phyloP scores from a whole-genome alignment of 257 asterid genomes.

The Solanum etuberosum region DNA sequence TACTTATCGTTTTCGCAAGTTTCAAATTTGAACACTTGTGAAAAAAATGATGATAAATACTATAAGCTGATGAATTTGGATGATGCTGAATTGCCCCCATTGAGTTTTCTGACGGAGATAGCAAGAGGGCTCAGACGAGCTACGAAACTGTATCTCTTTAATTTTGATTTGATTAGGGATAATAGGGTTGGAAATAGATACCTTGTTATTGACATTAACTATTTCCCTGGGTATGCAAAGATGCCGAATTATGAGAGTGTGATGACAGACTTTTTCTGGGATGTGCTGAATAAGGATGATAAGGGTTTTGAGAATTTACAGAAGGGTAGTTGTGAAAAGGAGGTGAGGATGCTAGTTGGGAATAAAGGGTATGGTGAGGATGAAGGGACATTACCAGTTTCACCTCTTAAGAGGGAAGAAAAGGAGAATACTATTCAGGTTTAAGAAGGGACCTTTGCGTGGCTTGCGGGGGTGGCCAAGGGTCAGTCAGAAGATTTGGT shows the following conservation, averaged over 20 bases:
- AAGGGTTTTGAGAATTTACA: slow-evolving; percentile 7
- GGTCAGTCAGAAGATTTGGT: background rate
- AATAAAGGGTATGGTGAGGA: slow-evolving; percentile 35
- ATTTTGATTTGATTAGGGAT: slow-evolving; percentile 72
- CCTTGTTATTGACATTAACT: slow-evolving; percentile 64
- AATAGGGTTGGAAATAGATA: slow-evolving; percentile 46
- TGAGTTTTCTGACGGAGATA: slow-evolving; percentile 42
- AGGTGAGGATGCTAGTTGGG: slow-evolving; percentile 26
- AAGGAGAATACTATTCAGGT: slow-evolving; percentile 35
- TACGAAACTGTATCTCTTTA: slow-evolving; percentile 42
- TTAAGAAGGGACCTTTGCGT: slow-evolving; percentile 2
- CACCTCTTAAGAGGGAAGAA: slow-evolving; percentile 32
- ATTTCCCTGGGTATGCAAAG: slow-evolving; percentile 75
- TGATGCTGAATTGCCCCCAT: slow-evolving; percentile 57
- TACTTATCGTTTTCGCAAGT: slow-evolving; percentile 49
- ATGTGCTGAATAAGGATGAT: slow-evolving; percentile 21
- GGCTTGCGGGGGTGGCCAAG: background rate
- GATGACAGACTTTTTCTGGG: slow-evolving; percentile 55
- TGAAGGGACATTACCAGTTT: slow-evolving; percentile 22
- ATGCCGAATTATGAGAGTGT: slow-evolving; percentile 65
- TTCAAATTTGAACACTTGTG: slow-evolving; percentile 33
- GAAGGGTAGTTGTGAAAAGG: slow-evolving; percentile 16
- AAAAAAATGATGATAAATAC: slow-evolving; percentile 35
- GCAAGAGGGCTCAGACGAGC: slow-evolving; percentile 50
- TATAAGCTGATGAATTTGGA: slow-evolving; percentile 48